Conservation (phyloP, 2,329 filamentous ascomycete species). For the Fusarium pininemorale region DNA sequence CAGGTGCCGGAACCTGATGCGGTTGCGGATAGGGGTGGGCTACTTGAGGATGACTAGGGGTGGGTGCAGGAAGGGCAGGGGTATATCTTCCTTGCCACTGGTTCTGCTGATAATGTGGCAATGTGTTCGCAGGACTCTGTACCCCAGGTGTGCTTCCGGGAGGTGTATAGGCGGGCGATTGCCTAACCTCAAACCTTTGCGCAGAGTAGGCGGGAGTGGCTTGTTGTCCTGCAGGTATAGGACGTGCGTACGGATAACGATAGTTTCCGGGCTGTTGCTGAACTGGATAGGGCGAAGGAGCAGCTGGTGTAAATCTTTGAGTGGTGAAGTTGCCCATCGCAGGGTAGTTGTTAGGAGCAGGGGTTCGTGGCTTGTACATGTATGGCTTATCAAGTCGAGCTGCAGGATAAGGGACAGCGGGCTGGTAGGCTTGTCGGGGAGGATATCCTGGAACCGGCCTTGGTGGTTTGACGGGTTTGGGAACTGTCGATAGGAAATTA, state of each 20-base stretch:
- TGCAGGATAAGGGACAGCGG: constrained; percentile 13
- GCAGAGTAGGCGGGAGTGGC: constrained; percentile 19
- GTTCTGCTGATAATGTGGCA: constrained; percentile 9
- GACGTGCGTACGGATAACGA: constrained; percentile 24
- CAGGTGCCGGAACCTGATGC: constrained; percentile 3
- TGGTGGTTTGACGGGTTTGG: constrained; percentile 61
- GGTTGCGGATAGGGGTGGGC: neutral
- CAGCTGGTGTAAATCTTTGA: constrained; percentile 39
- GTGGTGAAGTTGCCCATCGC: constrained; percentile 38
- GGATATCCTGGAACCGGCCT: constrained; percentile 48
- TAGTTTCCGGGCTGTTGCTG: constrained; percentile 25
- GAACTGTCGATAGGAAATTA: constrained; percentile 77
- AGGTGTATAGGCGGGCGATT: constrained; percentile 23
- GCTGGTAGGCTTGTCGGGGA: constrained; percentile 42
- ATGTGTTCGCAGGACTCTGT: neutral
- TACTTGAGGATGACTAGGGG: neutral
- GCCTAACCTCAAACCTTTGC: constrained; percentile 38
- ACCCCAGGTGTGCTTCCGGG: neutral
- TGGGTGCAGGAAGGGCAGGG: neutral
- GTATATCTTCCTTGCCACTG: constrained; percentile 16
- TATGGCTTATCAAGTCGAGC: constrained; percentile 57
- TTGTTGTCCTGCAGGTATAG: constrained; percentile 13
- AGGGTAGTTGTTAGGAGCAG: constrained; percentile 40
- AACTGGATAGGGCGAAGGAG: neutral
- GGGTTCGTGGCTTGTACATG: constrained; percentile 60